Conservation (phyloP, 352 stramenopile species). For the Globisporangium spinosum region DNA sequence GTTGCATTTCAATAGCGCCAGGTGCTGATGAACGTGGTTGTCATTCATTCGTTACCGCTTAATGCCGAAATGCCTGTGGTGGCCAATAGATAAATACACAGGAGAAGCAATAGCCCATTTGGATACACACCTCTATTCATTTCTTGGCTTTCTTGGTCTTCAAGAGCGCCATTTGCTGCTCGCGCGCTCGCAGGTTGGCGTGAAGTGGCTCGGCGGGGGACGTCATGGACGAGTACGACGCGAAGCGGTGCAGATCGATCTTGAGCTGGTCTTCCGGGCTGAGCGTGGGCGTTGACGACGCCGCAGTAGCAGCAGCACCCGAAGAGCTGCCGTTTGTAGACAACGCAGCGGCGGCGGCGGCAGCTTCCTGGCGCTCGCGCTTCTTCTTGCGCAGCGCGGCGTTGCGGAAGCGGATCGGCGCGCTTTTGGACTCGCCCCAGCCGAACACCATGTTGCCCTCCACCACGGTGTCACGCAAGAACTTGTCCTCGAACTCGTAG, state of each 20-base stretch:
- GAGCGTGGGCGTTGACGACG: constrained; percentile 19
- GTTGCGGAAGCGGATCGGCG: constrained; percentile 66
- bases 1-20: background rate
- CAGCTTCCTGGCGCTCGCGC: constrained; percentile 44
- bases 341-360: background rate
- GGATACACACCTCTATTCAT: background rate
- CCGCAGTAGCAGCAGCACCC: background rate
- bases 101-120: no score
- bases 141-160: constrained; percentile 30
- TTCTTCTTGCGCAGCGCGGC: constrained; percentile 59
- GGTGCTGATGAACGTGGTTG: background rate
- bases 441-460: constrained; percentile 73
- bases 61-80: no score
- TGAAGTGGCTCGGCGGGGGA: constrained; percentile 57
- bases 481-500: constrained; percentile 73
- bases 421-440: constrained; percentile 62
- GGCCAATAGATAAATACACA: constrained; percentile 16
- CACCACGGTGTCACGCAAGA: constrained; percentile 58
- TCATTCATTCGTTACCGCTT: background rate
- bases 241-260: constrained; percentile 58
- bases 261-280: constrained; percentile 52
- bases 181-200: constrained; percentile 27
- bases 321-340: constrained; percentile 7
- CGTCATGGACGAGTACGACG: constrained; percentile 64
- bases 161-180: constrained; percentile 19